Conservation (phyloP, 495 filamentous ascomycete species). For the Penicillium bialowiezense region DNA sequence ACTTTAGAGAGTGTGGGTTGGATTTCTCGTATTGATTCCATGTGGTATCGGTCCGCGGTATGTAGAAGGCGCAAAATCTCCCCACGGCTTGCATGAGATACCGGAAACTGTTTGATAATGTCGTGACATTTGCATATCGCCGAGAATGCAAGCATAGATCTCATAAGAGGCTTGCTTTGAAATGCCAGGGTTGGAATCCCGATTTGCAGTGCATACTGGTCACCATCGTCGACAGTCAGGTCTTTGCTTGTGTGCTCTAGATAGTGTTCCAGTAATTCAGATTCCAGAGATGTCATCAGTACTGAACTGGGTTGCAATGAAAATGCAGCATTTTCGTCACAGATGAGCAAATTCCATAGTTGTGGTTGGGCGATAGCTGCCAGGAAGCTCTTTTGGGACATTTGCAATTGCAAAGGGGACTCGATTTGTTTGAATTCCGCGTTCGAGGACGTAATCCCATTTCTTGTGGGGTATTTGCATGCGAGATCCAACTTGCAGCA, state of each 20-base stretch:
- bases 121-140: constrained; percentile 40
- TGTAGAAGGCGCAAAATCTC: neutral
- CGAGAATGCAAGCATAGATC: constrained; percentile 37
- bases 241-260: constrained; percentile 40
- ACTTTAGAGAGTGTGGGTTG: constrained; percentile 23
- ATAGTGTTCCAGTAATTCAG: constrained; percentile 37
- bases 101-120: constrained; percentile 21
- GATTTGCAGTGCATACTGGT: constrained; percentile 38
- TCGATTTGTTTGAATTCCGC: neutral
- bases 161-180: constrained; percentile 38
- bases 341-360: neutral
- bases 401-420: no score
- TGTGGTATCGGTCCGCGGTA: constrained; percentile 32
- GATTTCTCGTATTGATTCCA: constrained; percentile 30
- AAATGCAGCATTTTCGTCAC: neutral
- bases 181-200: constrained; percentile 42
- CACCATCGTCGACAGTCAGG: constrained; percentile 29
- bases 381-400: neutral
- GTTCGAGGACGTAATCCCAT: neutral
- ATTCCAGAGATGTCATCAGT: constrained; percentile 15
- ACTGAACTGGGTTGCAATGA: neutral
- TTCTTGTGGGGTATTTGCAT: neutral
- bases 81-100: neutral
- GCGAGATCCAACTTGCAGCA: neutral
- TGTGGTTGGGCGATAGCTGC: neutral